These are phyloP conservation scores for Suhomyces kunorum DNA, from an alignment of 1,139 yeast species.

Conservation along the genomic window DNA sequence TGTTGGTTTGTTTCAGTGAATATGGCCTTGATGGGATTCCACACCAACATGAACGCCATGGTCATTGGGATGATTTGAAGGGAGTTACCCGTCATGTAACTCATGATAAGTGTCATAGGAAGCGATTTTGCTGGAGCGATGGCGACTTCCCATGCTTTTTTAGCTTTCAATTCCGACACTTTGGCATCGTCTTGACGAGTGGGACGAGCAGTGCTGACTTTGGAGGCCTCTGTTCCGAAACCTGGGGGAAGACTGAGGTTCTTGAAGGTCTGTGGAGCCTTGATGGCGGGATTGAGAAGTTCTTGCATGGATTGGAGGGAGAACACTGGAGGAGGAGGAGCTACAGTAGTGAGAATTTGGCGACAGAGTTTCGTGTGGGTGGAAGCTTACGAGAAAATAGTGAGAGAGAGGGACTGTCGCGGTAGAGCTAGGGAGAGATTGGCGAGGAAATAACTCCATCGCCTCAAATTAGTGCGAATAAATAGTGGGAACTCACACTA, in stretches of 20 bases:
- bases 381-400: no score
- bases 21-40: constrained; percentile 76
- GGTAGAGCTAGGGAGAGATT: no score
- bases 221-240: constrained; percentile 11
- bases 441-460: no score
- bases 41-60: constrained; percentile 83
- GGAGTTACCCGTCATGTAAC: constrained; percentile 91
- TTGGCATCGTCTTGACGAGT: constrained; percentile 16
- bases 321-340: neutral
- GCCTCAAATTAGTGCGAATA: no score
- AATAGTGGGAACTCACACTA: no score
- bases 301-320: constrained; percentile 3
- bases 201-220: constrained; percentile 6
- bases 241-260: constrained; percentile 16
- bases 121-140: constrained; percentile 78
- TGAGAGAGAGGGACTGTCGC: no score
- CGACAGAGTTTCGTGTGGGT: no score
- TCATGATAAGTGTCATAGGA: constrained; percentile 88
- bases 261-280: constrained; percentile 12
- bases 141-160: constrained; percentile 88
- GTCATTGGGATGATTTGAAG: constrained; percentile 88
- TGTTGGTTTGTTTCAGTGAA: constrained; percentile 50
- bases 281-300: constrained; percentile 7
- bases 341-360: neutral
- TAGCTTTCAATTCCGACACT: constrained; percentile 47